These are phyloP conservation scores for Quercus gilva DNA, from an alignment of 306 rosid species.

Conservation along the genomic window DNA sequence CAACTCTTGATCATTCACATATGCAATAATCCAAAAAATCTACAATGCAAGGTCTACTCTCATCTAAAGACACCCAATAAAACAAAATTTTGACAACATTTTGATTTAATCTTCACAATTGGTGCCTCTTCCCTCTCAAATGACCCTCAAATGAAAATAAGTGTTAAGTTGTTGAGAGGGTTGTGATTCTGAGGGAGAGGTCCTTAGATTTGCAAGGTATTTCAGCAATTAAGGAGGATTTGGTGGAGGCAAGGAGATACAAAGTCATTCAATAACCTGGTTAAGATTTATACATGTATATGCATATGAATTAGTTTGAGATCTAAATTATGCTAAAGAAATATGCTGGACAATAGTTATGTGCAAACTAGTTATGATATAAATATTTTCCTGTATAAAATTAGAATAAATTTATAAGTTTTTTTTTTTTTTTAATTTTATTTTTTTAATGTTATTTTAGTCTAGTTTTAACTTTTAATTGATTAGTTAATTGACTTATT, in stretches of 20 bases:
- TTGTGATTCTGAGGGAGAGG: background rate
- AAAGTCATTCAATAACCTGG: background rate
- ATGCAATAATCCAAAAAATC: too few relatives aligned
- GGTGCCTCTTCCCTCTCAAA: too few relatives aligned
- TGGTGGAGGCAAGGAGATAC: background rate
- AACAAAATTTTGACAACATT: too few relatives aligned
- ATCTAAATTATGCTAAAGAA: background rate
- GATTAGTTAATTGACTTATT: background rate
- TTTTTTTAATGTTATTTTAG: background rate
- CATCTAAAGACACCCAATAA: too few relatives aligned
- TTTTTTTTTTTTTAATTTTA: background rate
- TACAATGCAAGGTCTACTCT: too few relatives aligned
- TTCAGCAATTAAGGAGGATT: background rate
- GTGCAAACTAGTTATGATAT: background rate
- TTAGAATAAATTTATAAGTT: background rate
- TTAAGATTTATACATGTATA: background rate
- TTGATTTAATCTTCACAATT: too few relatives aligned
- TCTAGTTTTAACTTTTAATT: background rate
- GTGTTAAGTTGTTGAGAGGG: background rate
- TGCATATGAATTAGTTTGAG: background rate
- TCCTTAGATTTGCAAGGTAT: background rate
- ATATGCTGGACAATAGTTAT: background rate
- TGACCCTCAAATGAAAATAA: too few relatives aligned
- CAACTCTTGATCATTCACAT: too few relatives aligned
- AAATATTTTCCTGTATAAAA: background rate